Percentiles rank a stretch among this genome's conserved stretches.
phyloP scores from a whole-genome alignment of 106 monocot species.

The Triglochin maritima region DNA sequence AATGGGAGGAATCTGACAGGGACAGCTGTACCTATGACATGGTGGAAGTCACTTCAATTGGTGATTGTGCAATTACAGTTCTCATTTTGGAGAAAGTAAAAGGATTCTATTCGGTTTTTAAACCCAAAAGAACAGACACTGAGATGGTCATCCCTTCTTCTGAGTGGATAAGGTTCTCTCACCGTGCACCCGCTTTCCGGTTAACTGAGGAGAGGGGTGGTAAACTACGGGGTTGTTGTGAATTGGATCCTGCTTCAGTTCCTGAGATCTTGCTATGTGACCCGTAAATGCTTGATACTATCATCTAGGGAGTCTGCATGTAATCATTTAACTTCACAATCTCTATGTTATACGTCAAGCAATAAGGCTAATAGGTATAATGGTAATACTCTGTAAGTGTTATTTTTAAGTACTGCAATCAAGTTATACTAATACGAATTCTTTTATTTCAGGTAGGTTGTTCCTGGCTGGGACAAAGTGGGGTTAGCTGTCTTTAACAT shows the following conservation, averaged over 20 bases:
- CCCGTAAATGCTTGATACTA: too few species aligned
- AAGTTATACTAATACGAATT: too few species aligned
- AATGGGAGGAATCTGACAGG: conserved; percentile 2
- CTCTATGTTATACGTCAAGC: too few species aligned
- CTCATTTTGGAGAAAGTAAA: conserved; percentile 22
- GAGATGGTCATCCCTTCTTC: conserved; percentile 14
- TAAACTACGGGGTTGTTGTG: conserved; percentile 34
- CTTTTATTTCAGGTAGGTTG: too few species aligned
- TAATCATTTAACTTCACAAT: too few species aligned
- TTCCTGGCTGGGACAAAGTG: too few species aligned
- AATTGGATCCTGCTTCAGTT: conserved; percentile 59
- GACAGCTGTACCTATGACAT: conserved; percentile 23
- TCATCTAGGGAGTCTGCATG: too few species aligned
- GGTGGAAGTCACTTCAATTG: conserved; percentile 31
- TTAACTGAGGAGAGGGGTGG: conserved; percentile 39
- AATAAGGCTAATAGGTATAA: too few species aligned
- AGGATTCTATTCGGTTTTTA: conserved; percentile 39
- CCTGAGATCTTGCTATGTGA: conserved; percentile 9
- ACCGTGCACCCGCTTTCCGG: conserved; percentile 41
- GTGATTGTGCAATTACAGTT: conserved; percentile 7
- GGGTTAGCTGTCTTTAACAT: too few species aligned
- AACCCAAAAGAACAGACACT: conserved; percentile 2
- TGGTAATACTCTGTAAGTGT: too few species aligned
- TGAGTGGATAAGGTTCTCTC: conserved; percentile 49
- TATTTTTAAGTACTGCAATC: too few species aligned